Conservation (phyloP, 768 basidiomycete species). For the Mycena vulgaris region DNA sequence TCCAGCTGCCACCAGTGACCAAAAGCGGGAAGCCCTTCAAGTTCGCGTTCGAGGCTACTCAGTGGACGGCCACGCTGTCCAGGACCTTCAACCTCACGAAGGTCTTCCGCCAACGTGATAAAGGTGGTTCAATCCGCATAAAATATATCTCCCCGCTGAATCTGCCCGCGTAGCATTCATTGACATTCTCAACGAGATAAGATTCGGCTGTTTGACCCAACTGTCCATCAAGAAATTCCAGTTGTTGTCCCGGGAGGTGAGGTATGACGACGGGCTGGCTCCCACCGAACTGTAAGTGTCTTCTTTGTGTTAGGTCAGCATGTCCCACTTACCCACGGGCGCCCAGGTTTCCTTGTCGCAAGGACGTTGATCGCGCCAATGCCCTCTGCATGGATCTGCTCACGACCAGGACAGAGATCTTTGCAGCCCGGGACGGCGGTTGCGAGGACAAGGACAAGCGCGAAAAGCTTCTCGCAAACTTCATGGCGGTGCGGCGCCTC, state of each 20-base stretch:
- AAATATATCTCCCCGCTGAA: background rate
- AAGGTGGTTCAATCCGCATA: background rate
- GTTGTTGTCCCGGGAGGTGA: slow-evolving; percentile 73
- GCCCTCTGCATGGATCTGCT: slow-evolving; percentile 74
- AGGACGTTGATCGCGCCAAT: slow-evolving; percentile 94
- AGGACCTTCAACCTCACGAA: background rate
- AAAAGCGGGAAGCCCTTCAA: slow-evolving; percentile 70
- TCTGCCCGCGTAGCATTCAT: slow-evolving; percentile 76
- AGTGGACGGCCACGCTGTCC: slow-evolving; percentile 63
- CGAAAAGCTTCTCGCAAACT: slow-evolving; percentile 87
- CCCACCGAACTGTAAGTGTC: slow-evolving; percentile 89
- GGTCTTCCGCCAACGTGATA: background rate
- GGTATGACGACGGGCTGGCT: slow-evolving; percentile 84
- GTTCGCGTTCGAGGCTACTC: slow-evolving; percentile 91
- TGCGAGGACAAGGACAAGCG: slow-evolving; percentile 68
- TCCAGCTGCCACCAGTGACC: slow-evolving; percentile 94
- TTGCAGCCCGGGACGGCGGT: slow-evolving; percentile 76
- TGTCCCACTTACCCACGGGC: background rate
- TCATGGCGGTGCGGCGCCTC: slow-evolving; percentile 95
- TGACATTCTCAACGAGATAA: slow-evolving; percentile 98
- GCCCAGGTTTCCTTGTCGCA: slow-evolving; percentile 88
- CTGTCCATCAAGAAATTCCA: slow-evolving; percentile 81
- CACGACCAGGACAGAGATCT: slow-evolving; percentile 66
- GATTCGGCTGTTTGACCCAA: slow-evolving; percentile 81
- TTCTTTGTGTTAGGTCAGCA: background rate